Evolutionary conservation across 2,329 filamentous ascomycete species (phyloP), one percentile per base, ranked within the genome.

Genomic region (Neospermospora avenae): DNA sequence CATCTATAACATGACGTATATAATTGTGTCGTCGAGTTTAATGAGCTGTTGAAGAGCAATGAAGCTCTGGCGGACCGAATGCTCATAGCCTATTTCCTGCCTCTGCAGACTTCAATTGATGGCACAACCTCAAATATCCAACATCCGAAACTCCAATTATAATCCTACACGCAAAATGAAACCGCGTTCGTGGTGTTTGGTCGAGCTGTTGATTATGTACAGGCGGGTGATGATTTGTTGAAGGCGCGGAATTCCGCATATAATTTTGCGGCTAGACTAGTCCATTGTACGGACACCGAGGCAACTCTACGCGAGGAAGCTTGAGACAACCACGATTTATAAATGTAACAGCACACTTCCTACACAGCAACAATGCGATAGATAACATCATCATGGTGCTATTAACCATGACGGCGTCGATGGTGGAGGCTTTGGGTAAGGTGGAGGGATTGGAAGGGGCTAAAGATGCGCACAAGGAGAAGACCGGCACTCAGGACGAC

Each of bases 331-430:
- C 54, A 61, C 11, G 41, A 44, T 16, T 11, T 24, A 3, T 14
- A 13, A 22, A 13, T 20, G 24, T 20, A 22, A 25, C 42, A 4
- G 6, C 28, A 20, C 16, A 11, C 31, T 49, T 37, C 54, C 7
- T 34, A 60, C 58, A 28, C 20, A 31, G 31, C n/a, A 6, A 59
- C 51, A 55, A 62, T 58, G 58, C 37, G 39, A 58, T 58, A 55
- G 56, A 16, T 25, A 55, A 57, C 42, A 28, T 41, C 46, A 63
- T 66, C 2, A 93, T 93, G 90, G 89, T 93, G 18, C 79, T 89
- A 45, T 84, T 95, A 44, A 90, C 86, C n/a, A 88, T 91, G 80
- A 93, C 89, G 3, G 73, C 82, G 67, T 78, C 83, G 67, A 84
- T 90, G 31, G 83, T 87, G 75, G 84, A 84, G 72, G 87, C 82